Evolutionary conservation across 2,329 filamentous ascomycete genomes (phyloP), one percentile per base, ranked within the genome.

Genomic region (Fusarium sulawesiense): DNA sequence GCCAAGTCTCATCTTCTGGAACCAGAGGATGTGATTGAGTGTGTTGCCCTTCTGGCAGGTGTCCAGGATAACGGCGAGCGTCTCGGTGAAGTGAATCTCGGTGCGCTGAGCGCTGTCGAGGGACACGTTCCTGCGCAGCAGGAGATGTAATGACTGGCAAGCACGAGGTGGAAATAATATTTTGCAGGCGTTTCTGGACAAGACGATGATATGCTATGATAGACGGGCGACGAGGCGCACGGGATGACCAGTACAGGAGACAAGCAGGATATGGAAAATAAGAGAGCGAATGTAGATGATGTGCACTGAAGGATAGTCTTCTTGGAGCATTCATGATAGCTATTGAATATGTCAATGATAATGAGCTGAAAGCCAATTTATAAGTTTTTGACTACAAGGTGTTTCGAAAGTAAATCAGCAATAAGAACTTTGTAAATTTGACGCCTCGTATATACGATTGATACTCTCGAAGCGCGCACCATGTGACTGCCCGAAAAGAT

Each of bases 1-100:
- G 96, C 96, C 18, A 90, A 89, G 72, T 98, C 93, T 91, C 94
- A 98, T 80, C 83, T 98, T 13, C 86, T 97, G 11, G 94, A 98
- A 78, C 94, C 96, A 0, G 85, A 89, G 61, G 94, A 98, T 79
- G 94, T 98, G 58, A 91, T 98, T 73, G 91, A 92, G 70, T 86
- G 84, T 64, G 83, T 88, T 37, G 83, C 87, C 7, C 81, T 91
- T 25, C 82, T 91, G 23, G 84, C 84, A 1, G 85, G 83, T 7
- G 82, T 84, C 49, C 79, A 76, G n/a, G 76, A 79, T 9, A 76
- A 77, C 2, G 80, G 80, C 8, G 77, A 81, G 45, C 73, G 79
- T 9, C 76, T 83, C 21, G 80, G 86, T 48, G 84, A 87, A 75
- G 85, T 88, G 32, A 89, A 89, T 73, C 79, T 89, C 40, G 87